Percentiles rank a stretch among this genome's conserved stretches.
Conservation (phyloP, 176 grass and related monocot genomes). For the Carex myosuroides region DNA sequence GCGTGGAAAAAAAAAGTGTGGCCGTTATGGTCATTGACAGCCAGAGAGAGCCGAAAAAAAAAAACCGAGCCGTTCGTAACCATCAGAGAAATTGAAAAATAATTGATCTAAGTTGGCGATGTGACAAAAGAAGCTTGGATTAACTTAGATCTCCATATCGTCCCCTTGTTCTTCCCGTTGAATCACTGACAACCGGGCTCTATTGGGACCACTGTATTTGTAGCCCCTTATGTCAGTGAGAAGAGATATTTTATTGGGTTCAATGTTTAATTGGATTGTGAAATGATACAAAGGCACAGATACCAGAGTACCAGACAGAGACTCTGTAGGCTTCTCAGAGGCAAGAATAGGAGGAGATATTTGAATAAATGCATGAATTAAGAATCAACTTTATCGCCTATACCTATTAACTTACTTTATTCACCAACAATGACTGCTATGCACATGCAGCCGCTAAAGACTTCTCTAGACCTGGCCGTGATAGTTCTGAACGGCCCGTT, state of each 20-base stretch:
- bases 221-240: background rate
- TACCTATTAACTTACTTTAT: background rate
- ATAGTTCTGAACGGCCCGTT: too few relatives aligned
- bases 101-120: too few relatives aligned
- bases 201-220: background rate
- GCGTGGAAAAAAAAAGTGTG: too few relatives aligned
- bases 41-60: too few relatives aligned
- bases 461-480: too few relatives aligned
- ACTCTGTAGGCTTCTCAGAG: slow-evolving; percentile 26
- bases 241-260: background rate
- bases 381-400: background rate
- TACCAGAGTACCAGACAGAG: slow-evolving; percentile 1
- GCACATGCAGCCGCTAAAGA: too few relatives aligned
- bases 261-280: background rate
- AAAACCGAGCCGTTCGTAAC: too few relatives aligned
- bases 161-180: background rate
- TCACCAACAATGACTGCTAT: too few relatives aligned
- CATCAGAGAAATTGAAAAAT: too few relatives aligned
- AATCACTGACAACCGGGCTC: background rate
- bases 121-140: too few relatives aligned
- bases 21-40: too few relatives aligned
- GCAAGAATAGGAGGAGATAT: background rate
- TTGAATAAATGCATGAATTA: background rate
- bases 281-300: background rate
- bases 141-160: background rate